Conservation (phyloP, 805 yeast species). For the Wickerhamia fluorescens region DNA sequence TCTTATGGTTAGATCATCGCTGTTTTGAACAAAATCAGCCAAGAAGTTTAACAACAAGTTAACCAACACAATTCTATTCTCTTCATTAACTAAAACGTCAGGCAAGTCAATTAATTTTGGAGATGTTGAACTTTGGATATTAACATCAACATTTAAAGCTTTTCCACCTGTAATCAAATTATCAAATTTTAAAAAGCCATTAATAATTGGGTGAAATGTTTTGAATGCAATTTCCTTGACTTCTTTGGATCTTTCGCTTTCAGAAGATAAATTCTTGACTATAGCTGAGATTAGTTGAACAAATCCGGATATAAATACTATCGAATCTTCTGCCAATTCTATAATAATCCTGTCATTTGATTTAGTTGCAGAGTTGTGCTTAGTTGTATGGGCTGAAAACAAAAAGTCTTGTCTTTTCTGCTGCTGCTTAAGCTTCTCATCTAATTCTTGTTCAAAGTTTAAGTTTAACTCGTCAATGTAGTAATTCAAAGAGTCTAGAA, state of each 20-base stretch:
- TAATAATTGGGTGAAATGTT: constrained; percentile 27
- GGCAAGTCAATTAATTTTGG: constrained; percentile 13
- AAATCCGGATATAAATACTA: constrained; percentile 67
- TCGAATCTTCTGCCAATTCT: constrained; percentile 74
- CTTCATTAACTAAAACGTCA: constrained; percentile 23
- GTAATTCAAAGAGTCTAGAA: constrained; percentile 47
- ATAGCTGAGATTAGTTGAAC: constrained; percentile 50
- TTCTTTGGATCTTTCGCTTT: constrained; percentile 17
- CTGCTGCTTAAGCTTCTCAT: constrained; percentile 20
- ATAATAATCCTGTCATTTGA: constrained; percentile 28
- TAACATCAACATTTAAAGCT: constrained; percentile 7
- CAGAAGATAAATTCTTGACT: constrained; percentile 20
- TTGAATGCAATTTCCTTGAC: constrained; percentile 21
- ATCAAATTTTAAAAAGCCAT: constrained; percentile 33
- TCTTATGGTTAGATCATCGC: constrained; percentile 25
- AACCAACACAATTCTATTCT: constrained; percentile 27
- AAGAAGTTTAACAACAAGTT: constrained; percentile 46
- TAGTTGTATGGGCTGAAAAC: constrained; percentile 10
- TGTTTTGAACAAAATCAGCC: constrained; percentile 42
- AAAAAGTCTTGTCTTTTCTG: constrained; percentile 31
- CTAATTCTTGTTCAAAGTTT: constrained; percentile 28
- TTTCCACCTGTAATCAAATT: constrained; percentile 21
- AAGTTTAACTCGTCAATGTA: constrained; percentile 42
- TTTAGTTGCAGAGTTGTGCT: constrained; percentile 17
- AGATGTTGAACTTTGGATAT: constrained; percentile 5